These are phyloP conservation scores for Aspergillus sp. DNA, from an alignment of 2,329 filamentous ascomycete genomes.

Conservation along the genomic window DNA sequence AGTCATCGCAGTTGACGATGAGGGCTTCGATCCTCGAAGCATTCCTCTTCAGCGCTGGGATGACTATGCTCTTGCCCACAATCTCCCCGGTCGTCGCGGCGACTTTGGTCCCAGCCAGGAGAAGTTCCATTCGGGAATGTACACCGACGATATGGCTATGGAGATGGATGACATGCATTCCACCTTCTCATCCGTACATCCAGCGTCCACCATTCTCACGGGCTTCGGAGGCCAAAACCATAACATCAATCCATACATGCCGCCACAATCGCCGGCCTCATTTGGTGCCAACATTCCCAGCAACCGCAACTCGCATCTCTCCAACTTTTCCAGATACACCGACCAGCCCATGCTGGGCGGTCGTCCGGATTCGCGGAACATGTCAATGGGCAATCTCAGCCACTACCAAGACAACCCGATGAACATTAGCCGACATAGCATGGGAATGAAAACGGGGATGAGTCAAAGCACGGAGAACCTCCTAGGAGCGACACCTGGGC, in stretches of 20 bases:
- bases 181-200: constrained; percentile 84
- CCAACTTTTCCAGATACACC: constrained; percentile 55
- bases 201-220: constrained; percentile 76
- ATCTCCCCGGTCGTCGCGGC: constrained; percentile 82
- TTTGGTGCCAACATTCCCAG: constrained; percentile 48
- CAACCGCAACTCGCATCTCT: constrained; percentile 64
- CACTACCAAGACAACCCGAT: constrained; percentile 34
- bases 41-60: constrained; percentile 96
- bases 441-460: constrained; percentile 26
- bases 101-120: constrained; percentile 56
- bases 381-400: constrained; percentile 52
- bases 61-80: constrained; percentile 81
- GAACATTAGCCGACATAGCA: constrained; percentile 33
- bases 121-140: constrained; percentile 50
- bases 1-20: constrained; percentile 74
- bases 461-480: constrained; percentile 38
- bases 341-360: constrained; percentile 45
- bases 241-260: constrained; percentile 57
- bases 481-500: constrained; percentile 25
- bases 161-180: constrained; percentile 99
- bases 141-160: constrained; percentile 64
- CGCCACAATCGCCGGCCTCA: constrained; percentile 70
- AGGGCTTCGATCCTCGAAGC: constrained; percentile 80
- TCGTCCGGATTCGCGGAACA: constrained; percentile 41
- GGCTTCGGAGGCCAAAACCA: constrained; percentile 64